Conservation (phyloP, 2,329 filamentous ascomycete genomes). For the Atkinsonella texensis region DNA sequence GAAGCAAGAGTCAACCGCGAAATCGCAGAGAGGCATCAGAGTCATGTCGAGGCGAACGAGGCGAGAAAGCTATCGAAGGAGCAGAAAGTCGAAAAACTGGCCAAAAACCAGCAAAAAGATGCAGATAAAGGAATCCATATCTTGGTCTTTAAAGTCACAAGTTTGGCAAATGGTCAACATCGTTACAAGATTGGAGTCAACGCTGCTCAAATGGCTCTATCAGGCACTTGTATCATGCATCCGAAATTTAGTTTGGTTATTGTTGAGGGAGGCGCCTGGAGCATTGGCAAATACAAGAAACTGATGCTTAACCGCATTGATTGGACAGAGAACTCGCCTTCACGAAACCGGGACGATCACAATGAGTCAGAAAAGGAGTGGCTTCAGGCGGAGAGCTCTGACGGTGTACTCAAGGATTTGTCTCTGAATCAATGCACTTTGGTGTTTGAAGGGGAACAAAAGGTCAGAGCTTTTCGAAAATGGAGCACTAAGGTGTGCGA, state of each 20-base stretch:
- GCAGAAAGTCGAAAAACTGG: conserved; percentile 72
- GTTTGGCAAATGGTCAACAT: conserved; percentile 83
- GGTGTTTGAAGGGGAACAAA: conserved; percentile 85
- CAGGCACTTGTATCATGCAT: conserved; percentile 84
- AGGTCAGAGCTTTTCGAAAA: conserved; percentile 67
- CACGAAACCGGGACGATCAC: conserved; percentile 48
- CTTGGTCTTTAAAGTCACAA: conserved; percentile 80
- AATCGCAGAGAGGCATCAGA: conserved; percentile 72
- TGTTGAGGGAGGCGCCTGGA: conserved; percentile 80
- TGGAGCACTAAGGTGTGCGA: conserved; percentile 90
- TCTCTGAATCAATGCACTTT: conserved; percentile 70
- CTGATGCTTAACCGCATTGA: conserved; percentile 88
- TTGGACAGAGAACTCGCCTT: conserved; percentile 80
- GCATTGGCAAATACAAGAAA: conserved; percentile 77
- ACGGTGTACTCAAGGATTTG: conserved; percentile 69
- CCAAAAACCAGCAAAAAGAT: conserved; percentile 73
- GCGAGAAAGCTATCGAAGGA: conserved; percentile 83
- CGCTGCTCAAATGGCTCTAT: conserved; percentile 76
- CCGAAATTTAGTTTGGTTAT: conserved; percentile 81
- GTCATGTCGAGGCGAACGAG: conserved; percentile 69
- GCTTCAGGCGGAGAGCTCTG: conserved; percentile 68
- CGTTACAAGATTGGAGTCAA: conserved; percentile 89
- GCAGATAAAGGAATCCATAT: conserved; percentile 75
- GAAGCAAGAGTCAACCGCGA: conserved; percentile 89
- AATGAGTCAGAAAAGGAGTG: conserved; percentile 56